Conservation (phyloP, 805 yeast species). For the Candida xyloterini region DNA sequence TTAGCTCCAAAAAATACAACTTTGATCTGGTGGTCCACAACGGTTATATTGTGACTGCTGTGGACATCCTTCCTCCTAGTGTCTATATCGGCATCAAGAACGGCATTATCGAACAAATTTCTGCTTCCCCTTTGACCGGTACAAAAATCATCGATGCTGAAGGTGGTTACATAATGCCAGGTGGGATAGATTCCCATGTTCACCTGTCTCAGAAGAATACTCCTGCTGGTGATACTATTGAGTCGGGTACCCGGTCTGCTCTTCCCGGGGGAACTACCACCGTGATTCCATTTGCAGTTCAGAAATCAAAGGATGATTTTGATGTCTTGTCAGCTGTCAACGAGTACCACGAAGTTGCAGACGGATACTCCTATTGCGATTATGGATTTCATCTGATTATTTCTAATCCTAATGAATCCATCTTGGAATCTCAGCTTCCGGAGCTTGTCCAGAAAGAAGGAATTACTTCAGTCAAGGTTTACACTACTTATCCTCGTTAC, state of each 20-base stretch:
- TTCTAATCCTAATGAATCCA: conserved; percentile 21
- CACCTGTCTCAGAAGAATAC: conserved; percentile 43
- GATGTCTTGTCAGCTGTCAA: conserved; percentile 21
- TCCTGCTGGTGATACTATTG: conserved; percentile 43
- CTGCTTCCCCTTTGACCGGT: conserved; percentile 20
- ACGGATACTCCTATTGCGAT: conserved; percentile 40
- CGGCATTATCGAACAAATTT: conserved; percentile 21
- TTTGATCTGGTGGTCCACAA: conserved; percentile 31
- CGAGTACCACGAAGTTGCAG: conserved; percentile 30
- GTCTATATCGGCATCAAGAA: conserved; percentile 39
- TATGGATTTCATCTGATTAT: conserved; percentile 48
- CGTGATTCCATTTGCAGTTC: conserved; percentile 46
- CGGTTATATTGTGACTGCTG: conserved; percentile 32
- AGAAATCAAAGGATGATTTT: conserved; percentile 31
- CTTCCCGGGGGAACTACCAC: conserved; percentile 52
- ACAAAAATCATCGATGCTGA: conserved; percentile 37
- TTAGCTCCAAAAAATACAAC: neutral
- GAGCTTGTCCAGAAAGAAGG: conserved; percentile 35
- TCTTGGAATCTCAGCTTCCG: conserved; percentile 30
- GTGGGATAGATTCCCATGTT: conserved; percentile 51
- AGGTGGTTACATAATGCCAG: conserved; percentile 48
- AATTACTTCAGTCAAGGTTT: conserved; percentile 40
- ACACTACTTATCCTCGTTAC: conserved; percentile 44
- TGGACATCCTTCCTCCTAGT: conserved; percentile 29
- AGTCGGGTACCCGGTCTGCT: conserved; percentile 43